Evolutionary conservation across 768 basidiomycete genomes (phyloP), one percentile per base, ranked within the genome.

Genomic region (Roridomyces roridus): DNA sequence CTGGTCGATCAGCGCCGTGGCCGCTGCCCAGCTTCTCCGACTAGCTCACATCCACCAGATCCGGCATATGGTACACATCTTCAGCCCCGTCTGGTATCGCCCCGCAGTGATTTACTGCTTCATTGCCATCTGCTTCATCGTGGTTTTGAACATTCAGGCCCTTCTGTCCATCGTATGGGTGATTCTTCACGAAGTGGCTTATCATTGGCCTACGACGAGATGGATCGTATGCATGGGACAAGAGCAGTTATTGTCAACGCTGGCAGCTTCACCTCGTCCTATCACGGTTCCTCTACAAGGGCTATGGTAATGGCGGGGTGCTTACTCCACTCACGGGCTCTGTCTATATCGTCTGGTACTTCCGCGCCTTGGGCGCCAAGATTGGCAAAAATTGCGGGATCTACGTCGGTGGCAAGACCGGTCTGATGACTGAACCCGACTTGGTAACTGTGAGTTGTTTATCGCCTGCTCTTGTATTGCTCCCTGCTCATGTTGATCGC

Each of bases 341-440:
- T 0, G 72, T 69, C 5, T 81, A 78, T 55, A 71, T 79, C 40
- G 77, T 78, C 21, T 80, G 79, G 79, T 80, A 70, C 59, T 68
- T 74, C 28, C 76, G 77, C 21, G 76, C 76, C 1, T 62, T 79
- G 23, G 80, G 80, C 21, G 76, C 78, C 12, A 77, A 69, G 49
- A 77, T 81, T 46, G 80, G 80, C 17, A 69, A 69, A 53, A 74
- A 80, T 60, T 76, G 75, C 50, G 59, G 71, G 4, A 69, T 80
- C 28, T 79, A 71, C 60, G 72, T 73, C 0, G 77, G 78, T 23
- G 77, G 79, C 17, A 74, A 68, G 24, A 51, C 65, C 5, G 79
- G 78, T 7, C 60, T 78, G 24, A 79, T 81, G 79, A 80, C 78
- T 2, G 80, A 81, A 57, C 78, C 80, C 20, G 80, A 81, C 65